Base-by-base conservation (phyloP, 257 asterid genomes). In the Ocimum tenuiflorum region DNA sequence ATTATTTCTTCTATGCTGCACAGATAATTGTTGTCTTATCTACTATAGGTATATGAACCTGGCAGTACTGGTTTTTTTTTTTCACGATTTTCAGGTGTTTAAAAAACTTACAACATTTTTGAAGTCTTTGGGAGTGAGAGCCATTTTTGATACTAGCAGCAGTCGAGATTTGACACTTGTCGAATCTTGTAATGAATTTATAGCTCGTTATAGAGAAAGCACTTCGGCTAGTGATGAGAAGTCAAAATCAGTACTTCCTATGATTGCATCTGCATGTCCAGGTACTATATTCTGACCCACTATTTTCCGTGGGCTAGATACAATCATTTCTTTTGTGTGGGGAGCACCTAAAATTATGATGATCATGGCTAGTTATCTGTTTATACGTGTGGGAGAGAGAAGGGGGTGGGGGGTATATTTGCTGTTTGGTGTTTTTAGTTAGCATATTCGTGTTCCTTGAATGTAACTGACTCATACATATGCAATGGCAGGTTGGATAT, bases 191-290 rank as follows among this genome's bases (percentile, higher is more conserved):
- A 72, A 86, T 62, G 97, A 94, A 74, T 94, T 94, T 63, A 52
- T 90, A 14, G 66, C 73, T 31, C 94, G 97, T 13, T 94, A 94
- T 81, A 85, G 77, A 71, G 77, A 73, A 72, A 63, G 70, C 58
- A 76, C 72, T 39, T 62, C 80, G 23, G 42, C 80, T 42, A 77
- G 70, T 76, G 84, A 63, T 29, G 83, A 77, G 64, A 82, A 74
- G 41, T 63, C 81, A 1, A 75, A 71, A 52, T 63, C 66, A 52
- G 57, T 86, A 12, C 79, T 94, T 49, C 99, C 97, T 15, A 81
- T 94, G 91, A 86, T 94, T 74, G 80, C 99, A 58, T 94, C 99
- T 17, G 86, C 99, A 60, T 94, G 99, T 67, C 99, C 99, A 65
- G 99, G 99, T 94, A 74, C 65, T 60, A 41, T 65, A 27, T 23